These are phyloP conservation scores for Peniophora sp. DNA, from an alignment of 1,284 basidiomycete species.

Conservation along the genomic window DNA sequence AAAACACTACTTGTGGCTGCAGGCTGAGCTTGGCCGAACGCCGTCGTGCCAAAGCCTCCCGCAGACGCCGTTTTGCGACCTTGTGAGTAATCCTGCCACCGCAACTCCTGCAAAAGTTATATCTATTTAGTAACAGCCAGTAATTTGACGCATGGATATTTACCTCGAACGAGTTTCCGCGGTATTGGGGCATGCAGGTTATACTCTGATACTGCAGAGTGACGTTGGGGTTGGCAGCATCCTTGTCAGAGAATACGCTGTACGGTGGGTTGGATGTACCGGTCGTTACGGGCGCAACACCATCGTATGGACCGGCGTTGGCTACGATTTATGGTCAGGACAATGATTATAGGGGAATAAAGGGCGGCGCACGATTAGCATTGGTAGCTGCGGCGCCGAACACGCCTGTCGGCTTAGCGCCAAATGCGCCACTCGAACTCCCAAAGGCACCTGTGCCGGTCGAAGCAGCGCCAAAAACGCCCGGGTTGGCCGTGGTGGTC, in stretches of 20 bases:
- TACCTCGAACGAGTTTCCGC: slow-evolving; percentile 67
- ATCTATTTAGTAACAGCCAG: background rate
- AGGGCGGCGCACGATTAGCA: slow-evolving; percentile 4
- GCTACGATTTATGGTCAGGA: slow-evolving; percentile 6
- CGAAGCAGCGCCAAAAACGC: slow-evolving; percentile 5
- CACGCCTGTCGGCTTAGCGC: slow-evolving; percentile 20
- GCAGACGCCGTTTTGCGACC: slow-evolving; percentile 54
- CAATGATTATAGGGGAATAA: slow-evolving; percentile 1
- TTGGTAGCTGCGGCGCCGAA: slow-evolving; percentile 15
- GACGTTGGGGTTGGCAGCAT: slow-evolving; percentile 29
- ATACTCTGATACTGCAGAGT: slow-evolving; percentile 66
- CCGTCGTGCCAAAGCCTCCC: slow-evolving; percentile 18
- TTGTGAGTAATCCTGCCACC: slow-evolving; percentile 68
- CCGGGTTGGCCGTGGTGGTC: slow-evolving; percentile 24
- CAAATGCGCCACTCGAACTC: slow-evolving; percentile 20
- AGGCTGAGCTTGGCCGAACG: slow-evolving; percentile 31
- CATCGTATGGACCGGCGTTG: slow-evolving; percentile 17
- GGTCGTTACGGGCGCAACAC: slow-evolving; percentile 45
- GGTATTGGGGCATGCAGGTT: slow-evolving; percentile 63
- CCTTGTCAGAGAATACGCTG: slow-evolving; percentile 49
- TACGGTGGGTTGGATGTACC: slow-evolving; percentile 59
- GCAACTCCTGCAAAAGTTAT: slow-evolving; percentile 48
- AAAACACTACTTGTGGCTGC: slow-evolving; percentile 24
- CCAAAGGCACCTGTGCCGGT: background rate
- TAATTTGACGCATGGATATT: background rate